Evolutionary conservation across 306 rosid genomes (phyloP).

Genomic region (Astragalus glycyphyllos): DNA sequence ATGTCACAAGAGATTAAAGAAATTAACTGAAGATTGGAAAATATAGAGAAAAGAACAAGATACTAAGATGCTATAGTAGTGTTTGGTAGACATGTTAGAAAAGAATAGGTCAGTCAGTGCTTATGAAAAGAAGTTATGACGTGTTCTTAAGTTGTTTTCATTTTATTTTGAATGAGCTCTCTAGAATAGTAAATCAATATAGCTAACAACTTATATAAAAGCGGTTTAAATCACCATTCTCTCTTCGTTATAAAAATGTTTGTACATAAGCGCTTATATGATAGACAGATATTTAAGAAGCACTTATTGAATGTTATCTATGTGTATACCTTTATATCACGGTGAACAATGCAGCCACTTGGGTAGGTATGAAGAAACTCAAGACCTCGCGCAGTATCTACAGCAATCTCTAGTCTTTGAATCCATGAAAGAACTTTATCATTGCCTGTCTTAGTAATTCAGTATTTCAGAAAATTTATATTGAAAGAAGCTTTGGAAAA

Average conservation of each 20-base stretch:
- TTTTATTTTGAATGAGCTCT: too few relatives aligned
- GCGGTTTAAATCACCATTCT: too few relatives aligned
- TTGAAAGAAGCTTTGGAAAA: conserved; percentile 6
- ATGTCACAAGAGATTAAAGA: conserved; percentile 10
- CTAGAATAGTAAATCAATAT: too few relatives aligned
- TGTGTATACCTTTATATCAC: conserved; percentile 66
- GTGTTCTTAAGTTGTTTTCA: too few relatives aligned
- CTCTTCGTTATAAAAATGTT: too few relatives aligned
- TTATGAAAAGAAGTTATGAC: too few relatives aligned
- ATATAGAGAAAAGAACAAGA: not conserved
- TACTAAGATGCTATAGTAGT: too few relatives aligned
- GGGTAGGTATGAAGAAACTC: conserved; percentile 68
- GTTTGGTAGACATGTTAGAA: too few relatives aligned
- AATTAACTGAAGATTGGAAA: not conserved
- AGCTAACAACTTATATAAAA: too few relatives aligned
- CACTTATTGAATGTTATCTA: not conserved
- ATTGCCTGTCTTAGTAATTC: conserved; percentile 47
- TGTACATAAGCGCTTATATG: too few relatives aligned
- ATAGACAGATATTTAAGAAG: too few relatives aligned
- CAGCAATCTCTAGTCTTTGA: conserved; percentile 62
- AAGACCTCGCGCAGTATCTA: conserved; percentile 68
- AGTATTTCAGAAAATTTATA: not conserved
- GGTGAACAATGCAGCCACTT: conserved; percentile 72
- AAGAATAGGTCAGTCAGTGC: too few relatives aligned
- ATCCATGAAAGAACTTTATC: conserved; percentile 64